Evolutionary conservation across 2,329 filamentous ascomycete species (phyloP).

Genomic region (Paramyrothecium sp.): DNA sequence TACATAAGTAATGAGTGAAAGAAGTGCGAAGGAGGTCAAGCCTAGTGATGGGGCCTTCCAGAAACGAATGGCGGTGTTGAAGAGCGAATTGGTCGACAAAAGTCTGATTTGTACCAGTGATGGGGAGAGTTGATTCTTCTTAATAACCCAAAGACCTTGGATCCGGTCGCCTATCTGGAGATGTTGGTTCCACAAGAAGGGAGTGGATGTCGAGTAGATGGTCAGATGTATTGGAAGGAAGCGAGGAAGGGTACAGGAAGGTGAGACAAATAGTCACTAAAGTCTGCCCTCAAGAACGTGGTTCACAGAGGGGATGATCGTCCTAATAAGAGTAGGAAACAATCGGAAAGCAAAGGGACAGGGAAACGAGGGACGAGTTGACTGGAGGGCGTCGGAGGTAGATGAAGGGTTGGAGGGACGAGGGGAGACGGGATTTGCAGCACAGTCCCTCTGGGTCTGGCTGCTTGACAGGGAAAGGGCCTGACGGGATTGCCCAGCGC

Average conservation of each 20-base stretch:
- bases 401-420: slow-evolving; percentile 26
- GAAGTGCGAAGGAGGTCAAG: neutral
- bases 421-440: slow-evolving; percentile 19
- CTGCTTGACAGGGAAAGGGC: neutral
- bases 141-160: neutral
- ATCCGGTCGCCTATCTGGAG: neutral
- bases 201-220: slow-evolving; percentile 11
- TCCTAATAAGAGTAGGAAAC: slow-evolving; percentile 12
- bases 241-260: slow-evolving; percentile 21
- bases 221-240: neutral
- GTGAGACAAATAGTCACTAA: slow-evolving; percentile 29
- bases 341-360: slow-evolving; percentile 21
- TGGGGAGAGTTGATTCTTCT: slow-evolving; percentile 5
- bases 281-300: slow-evolving; percentile 31
- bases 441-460: slow-evolving; percentile 9
- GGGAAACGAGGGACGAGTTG: slow-evolving; percentile 15
- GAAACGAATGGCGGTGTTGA: slow-evolving; percentile 15
- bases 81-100: slow-evolving; percentile 15
- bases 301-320: slow-evolving; percentile 27
- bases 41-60: slow-evolving; percentile 1
- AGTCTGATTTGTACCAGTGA: slow-evolving; percentile 15
- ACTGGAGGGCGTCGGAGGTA: slow-evolving; percentile 31
- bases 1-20: neutral
- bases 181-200: neutral
- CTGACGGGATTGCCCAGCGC: slow-evolving; percentile 18